Evolutionary conservation across 371 early-diverging fungal species (phyloP).

Genomic region (Circinella minor): DNA sequence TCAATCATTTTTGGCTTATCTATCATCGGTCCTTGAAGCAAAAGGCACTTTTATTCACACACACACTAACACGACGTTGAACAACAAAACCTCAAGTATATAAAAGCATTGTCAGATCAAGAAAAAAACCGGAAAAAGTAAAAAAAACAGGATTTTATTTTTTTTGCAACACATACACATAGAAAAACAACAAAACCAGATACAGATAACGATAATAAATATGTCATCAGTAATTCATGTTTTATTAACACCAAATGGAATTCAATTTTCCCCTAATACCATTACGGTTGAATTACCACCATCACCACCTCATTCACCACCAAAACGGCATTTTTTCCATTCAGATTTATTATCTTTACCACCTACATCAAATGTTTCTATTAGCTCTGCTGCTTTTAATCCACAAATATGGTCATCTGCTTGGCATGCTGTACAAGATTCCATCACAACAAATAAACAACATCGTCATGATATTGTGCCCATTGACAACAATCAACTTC

Average conservation of each 20-base stretch:
- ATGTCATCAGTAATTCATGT: constrained; percentile 8
- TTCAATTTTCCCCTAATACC: constrained; percentile 2
- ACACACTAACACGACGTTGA: too few relatives aligned
- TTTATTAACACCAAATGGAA: background rate
- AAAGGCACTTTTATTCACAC: too few relatives aligned
- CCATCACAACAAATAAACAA: constrained; percentile 8
- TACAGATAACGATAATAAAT: background rate
- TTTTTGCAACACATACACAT: too few relatives aligned
- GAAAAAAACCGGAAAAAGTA: too few relatives aligned
- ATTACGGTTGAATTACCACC: constrained; percentile 13
- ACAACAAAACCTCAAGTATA: too few relatives aligned
- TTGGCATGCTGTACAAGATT: constrained; percentile 11
- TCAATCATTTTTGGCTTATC: too few relatives aligned
- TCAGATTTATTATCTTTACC: background rate
- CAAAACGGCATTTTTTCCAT: constrained; percentile 3
- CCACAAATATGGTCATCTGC: constrained; percentile 7
- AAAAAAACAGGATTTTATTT: too few relatives aligned
- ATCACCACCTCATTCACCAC: constrained; percentile 21
- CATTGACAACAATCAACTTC: background rate
- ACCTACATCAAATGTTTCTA: background rate
- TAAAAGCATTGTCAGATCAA: too few relatives aligned
- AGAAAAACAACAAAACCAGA: background rate
- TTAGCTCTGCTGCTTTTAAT: background rate
- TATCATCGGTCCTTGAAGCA: too few relatives aligned
- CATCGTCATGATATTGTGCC: background rate